Base-by-base conservation (phyloP, 345 rosid genomes). In the Eucalyptus regnans region DNA sequence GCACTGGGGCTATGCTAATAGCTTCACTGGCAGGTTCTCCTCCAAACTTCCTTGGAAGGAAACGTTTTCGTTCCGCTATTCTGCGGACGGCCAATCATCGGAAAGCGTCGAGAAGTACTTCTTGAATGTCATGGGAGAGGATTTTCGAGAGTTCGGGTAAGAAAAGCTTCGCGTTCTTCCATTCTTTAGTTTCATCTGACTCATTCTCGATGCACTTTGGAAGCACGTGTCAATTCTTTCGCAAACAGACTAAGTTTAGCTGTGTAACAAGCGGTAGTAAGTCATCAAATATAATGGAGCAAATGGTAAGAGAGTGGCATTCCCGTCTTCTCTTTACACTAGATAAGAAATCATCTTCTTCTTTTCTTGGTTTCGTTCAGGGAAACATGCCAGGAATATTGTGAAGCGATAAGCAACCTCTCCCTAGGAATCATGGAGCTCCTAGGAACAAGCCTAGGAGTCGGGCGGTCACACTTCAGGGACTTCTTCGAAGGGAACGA, bases 31-130 rank as follows among this genome's bases (percentile, higher is more conserved):
- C 22, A 94, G 99, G 89, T 97, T 94, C 89, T 91, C 95, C 33
- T 92, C 95, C 23, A 97, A 95, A 90, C 96, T 97, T 88, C 99
- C 99, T 0, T 97, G 99, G 99, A 97, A 97, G 86, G 99, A 97
- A 91, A 97, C 99, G 2, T 92, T 97, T 17, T 95, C 99, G 56
- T 95, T 97, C 92, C 86, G 90, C 49, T 95, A 92, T 86, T 92
- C 91, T 4, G 95, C 91, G 1, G 95, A 92, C 60, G 79, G 88
- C 23, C 50, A 79, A 29, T 48, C 90, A 10, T 29, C 90, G 13
- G 91, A 89, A 31, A 84, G 87, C 18, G 90, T 97, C 29, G 83
- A 93, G 88, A 92, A 95, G 46, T 97, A 95, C 90, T 91, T 96
- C 86, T 86, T 54, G 41, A 54, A 91, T 41, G 83, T 33, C 88